Base-by-base conservation (phyloP, 768 basidiomycete genomes). In the Ramaria sp. region DNA sequence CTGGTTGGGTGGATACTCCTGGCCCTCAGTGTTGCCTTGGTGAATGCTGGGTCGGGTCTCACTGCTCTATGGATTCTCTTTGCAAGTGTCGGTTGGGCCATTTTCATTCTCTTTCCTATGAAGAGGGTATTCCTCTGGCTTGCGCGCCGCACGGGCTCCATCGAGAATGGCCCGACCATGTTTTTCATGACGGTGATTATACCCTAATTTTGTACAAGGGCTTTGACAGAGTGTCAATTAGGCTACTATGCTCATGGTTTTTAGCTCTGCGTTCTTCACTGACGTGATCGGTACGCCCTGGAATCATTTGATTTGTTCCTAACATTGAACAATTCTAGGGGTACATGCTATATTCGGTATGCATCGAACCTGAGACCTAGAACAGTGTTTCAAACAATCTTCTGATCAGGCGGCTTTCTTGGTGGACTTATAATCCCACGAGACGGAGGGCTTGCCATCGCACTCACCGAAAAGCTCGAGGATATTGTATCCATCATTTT, bases 391-490 rank as follows among this genome's bases (percentile, higher is more conserved):
- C 42, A 24, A 38, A 25, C 52, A 38, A 7, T 7, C 36, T 41
- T 13, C n/a, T 27, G 7, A 56, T n/a, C n/a, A 84, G 82, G 83
- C 48, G 90, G 88, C 0, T 95, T 96, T 72, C 64, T 95, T 10
- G 79, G 81, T 1, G 93, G 86, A 1, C 65, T 88, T 42, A 78
- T 85, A 52, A 83, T 97, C 7, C 95, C 96, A 1, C 81, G 91
- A 27, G 85, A 93, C 61, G 88, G 89, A 2, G 86, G 86, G 2
- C 81, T 99, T 32, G 81, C 86, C 0, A 88, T 94, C 50, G 74
- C 83, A 0, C 70, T 98, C n/a, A 92, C 89, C 0, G 90, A 95
- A 61, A 97, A 95, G 63, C 71, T 98, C n/a, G 96, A 99, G 69
- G 95, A 97, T 68, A 82, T 95, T 77, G 88, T 94, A 2, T 70